Base-by-base conservation (phyloP, 176 grass and related monocot genomes). In the Cenchrus fungigraminus region DNA sequence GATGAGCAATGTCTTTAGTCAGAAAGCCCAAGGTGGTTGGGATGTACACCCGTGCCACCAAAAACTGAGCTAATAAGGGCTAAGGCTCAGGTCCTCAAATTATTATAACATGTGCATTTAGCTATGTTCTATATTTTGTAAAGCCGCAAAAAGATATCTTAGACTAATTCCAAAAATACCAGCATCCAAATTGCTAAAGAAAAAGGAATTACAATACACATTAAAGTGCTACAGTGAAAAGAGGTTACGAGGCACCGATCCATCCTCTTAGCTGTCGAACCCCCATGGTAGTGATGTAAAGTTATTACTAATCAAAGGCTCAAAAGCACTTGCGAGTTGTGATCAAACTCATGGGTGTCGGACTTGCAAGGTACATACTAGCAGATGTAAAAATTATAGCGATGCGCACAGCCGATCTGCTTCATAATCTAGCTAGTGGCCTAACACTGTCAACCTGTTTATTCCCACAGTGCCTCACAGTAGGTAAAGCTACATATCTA, bases 321-420 rank as follows among this genome's bases (percentile, higher is more conserved):
- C 31, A 79, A 43, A n/a, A 57, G 15, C 73, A 76, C 11, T 65
- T 42, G 77, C 10, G 32, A 52, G 50, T 59, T 25, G 19, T 71
- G 79, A 79, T 31, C 32, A 78, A 86, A 59, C 58, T 60, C 88
- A 51, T 86, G 71, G 79, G 79, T 79, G 79, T 90, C 84, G 4
- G 43, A 42, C 50, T 51, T 78, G 56, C 88, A 82, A 6, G 68
- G 50, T 78, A 73, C 40, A 13, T 49, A 42, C 43, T 67, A 10
- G 13, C 52, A 74, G 13, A 73, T 78, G 80, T 67, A 74, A 73
- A 83, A 59, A 14, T 25, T 16, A 44, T 54, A 31, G 77, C 20
- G 54, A 8, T 42, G 46, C 22, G 13, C 52, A 60, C 20, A 60
- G 40, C 51, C 71, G 28, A 84, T 79, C 25, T 50, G 29, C 40